Base-by-base conservation (phyloP, 352 stramenopile species). In the Pythium rhizo-oryzae region DNA sequence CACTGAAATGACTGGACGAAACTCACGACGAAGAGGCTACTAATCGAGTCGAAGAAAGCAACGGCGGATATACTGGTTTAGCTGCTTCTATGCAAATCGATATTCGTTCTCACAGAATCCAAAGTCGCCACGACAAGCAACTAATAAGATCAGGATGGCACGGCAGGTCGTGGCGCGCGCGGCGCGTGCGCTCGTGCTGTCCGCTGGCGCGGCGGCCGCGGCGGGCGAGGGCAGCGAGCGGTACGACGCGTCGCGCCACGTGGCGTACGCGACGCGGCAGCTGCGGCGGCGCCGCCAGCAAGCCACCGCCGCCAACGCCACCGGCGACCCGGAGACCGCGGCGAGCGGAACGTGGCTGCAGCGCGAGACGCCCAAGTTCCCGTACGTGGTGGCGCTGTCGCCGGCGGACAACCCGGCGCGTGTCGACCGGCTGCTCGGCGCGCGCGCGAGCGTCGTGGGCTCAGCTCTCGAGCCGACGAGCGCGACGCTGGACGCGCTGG, bases 381-480 rank as follows among this genome's bases (percentile, higher is more conserved):
- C 85, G 19, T 92, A 89, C 53, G 54, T 92, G 46, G 41, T 94
- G 35, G 80, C 78, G 12, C 70, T 86, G 13, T 89, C 85, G 0
- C 43, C 77, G 8, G 85, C 80, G 11, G 85, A 94, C 60, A 78
- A 87, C 25, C 80, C 74, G 1, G 59, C 33, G 0, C 41, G 41
- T 2, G 18, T 47, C 41, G 41, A n/a, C 24, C 57, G 59, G 1
- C 18, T 72, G 8, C n/a, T 72, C 0, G 66, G 66, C 21, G 8
- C 44, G 24, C 19, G 59, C 16, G 8, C 43, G 24, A n/a, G 53
- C 23, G 25, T 58, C 19, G 43, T 63, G 51, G 82, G 84, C 13
- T 84, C 81, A 6, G 64, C 76, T 18, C 54, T 65, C 23, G 74
- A 87, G 13, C 51, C 70, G 35, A 84, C 81, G 1, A 41, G 9